phyloP scores from a whole-genome alignment of 805 yeast species.

The Wickerhamiella sergipiensis region DNA sequence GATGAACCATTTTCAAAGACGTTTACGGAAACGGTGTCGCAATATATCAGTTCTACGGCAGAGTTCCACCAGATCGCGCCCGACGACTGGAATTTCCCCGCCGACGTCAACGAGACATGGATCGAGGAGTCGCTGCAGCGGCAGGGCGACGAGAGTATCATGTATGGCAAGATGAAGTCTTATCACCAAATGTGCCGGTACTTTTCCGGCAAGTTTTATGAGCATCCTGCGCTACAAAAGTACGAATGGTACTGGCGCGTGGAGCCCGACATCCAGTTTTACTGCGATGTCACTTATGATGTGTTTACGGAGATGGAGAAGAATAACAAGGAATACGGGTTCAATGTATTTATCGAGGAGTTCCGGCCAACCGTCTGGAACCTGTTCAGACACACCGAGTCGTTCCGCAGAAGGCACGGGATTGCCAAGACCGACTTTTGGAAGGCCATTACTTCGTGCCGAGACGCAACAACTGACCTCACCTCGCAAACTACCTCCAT shows the following conservation, averaged over 20 bases:
- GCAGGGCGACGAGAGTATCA: conserved; percentile 73
- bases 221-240: conserved; percentile 57
- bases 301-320: conserved; percentile 73
- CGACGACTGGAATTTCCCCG: conserved; percentile 60
- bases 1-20: conserved; percentile 58
- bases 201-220: conserved; percentile 69
- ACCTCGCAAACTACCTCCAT: too few species aligned
- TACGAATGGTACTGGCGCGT: conserved; percentile 94
- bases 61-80: conserved; percentile 56
- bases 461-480: too few species aligned
- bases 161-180: conserved; percentile 70
- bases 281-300: conserved; percentile 84
- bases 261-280: conserved; percentile 84
- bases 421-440: conserved; percentile 24
- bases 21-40: conserved; percentile 40
- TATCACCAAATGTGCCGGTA: conserved; percentile 96
- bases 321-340: conserved; percentile 64
- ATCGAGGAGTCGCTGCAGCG: conserved; percentile 45
- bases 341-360: conserved; percentile 67
- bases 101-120: conserved; percentile 29
- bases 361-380: conserved; percentile 71
- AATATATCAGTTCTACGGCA: conserved; percentile 45
- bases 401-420: conserved; percentile 36
- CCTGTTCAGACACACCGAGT: conserved; percentile 56
- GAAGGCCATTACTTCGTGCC: conserved; percentile 21